phyloP scores from a whole-genome alignment of 2,329 filamentous ascomycete genomes.

The Pseudogymnoascus sp. region DNA sequence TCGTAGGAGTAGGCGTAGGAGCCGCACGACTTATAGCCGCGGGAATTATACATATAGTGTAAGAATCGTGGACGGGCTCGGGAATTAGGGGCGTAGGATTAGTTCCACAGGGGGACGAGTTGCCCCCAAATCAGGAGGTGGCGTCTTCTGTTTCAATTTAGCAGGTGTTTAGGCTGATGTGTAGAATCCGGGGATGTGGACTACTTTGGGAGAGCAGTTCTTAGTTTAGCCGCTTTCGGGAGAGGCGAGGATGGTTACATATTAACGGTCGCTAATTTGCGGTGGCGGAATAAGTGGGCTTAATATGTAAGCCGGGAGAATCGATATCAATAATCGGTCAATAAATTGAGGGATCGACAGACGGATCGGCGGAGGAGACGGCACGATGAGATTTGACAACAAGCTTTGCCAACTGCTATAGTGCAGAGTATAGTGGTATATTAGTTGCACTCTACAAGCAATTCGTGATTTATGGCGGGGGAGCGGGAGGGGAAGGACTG shows the following conservation, averaged over 20 bases:
- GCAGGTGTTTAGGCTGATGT: slow-evolving; percentile 4
- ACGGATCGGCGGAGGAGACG: neutral
- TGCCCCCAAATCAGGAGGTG: neutral
- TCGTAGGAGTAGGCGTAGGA: neutral
- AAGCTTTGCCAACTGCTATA: slow-evolving; percentile 1
- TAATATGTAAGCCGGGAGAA: neutral
- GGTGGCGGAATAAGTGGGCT: slow-evolving; percentile 5
- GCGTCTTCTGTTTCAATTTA: neutral
- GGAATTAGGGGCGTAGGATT: neutral
- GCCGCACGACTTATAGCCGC: neutral
- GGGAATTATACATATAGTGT: neutral
- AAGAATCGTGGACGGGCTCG: neutral
- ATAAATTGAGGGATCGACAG: slow-evolving; percentile 1
- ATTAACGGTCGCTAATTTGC: slow-evolving; percentile 3
- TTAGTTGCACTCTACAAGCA: neutral
- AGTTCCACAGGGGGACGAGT: neutral
- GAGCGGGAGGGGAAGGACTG: neutral
- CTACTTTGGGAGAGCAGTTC: neutral
- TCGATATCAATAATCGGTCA: neutral
- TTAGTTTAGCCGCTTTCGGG: neutral
- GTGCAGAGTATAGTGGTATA: neutral
- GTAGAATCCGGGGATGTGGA: slow-evolving; percentile 3
- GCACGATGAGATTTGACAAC: neutral
- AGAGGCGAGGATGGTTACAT: neutral
- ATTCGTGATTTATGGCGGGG: neutral